Base-by-base conservation (phyloP, 2,329 filamentous ascomycete species). In the Arthrinium puccinioides region DNA sequence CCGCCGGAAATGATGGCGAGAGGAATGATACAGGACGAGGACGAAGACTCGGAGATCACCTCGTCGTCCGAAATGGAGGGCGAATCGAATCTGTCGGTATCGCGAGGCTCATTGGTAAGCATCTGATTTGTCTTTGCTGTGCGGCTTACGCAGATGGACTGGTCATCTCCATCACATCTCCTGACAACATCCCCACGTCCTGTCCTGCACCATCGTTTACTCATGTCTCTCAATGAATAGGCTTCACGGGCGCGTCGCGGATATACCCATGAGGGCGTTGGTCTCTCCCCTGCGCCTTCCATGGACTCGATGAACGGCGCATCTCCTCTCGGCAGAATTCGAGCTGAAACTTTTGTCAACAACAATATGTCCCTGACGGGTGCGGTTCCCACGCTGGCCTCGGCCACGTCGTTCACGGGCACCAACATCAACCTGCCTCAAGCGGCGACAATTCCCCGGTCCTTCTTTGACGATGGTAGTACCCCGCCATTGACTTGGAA, bases 1-100 rank as follows among this genome's bases (percentile, higher is more conserved):
- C 92, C 92, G 2, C 79, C 87, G 4, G 90, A 97, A 62, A 74
- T 96, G 69, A 87, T 95, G 78, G 87, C 87, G 28, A 76, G 86
- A 41, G 88, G 88, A 13, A 78, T 79, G 38, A 76, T 82, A 47
- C 81, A 87, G 48, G 85, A 92, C 43, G 90, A 96, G 54, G 88
- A 94, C 46, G 88, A 94, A 36, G 88, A 94, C 53, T 90, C 92
- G 39, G 85, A 87, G 45, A 69, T 69, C 20, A 82, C 77, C 39
- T 96, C 89, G n/a, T 86, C 85, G 15, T 87, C 84, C 4, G 89
- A 95, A 59, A 68, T 84, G 9, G 88, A 95, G 54, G 85, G 84
- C 38, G 84, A 87, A 53, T 82, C 80, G 8, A 64, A 79, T 40
- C 82, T 84, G 68, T 66, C 80, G 47, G 74, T 75, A 21, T 85